Conservation (phyloP, 495 filamentous ascomycete genomes). For the Amphirosellinia nigrospora region DNA sequence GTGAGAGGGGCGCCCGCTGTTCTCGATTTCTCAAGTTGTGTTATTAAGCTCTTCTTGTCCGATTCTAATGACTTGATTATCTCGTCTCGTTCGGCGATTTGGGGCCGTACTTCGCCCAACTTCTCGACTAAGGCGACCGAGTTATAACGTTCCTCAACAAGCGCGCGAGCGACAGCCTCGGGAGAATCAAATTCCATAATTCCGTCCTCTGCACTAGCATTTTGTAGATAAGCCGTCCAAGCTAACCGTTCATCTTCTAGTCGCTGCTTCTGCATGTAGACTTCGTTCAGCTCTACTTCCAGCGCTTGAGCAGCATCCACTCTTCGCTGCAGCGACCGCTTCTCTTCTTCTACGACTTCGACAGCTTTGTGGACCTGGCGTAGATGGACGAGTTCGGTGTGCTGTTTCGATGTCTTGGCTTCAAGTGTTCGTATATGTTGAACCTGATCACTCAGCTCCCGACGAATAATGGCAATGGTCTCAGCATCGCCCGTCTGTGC, state of each 20-base stretch:
- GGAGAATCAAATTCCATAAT: slow-evolving; percentile 82
- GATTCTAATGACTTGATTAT: slow-evolving; percentile 73
- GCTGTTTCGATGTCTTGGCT: slow-evolving; percentile 76
- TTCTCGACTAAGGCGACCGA: slow-evolving; percentile 77
- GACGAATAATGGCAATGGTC: slow-evolving; percentile 78
- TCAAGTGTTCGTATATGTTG: slow-evolving; percentile 86
- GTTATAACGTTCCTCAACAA: slow-evolving; percentile 81
- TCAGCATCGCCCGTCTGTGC: slow-evolving; percentile 86
- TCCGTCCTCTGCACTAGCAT: slow-evolving; percentile 58
- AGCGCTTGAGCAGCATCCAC: slow-evolving; percentile 77
- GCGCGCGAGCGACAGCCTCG: slow-evolving; percentile 82
- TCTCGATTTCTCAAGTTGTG: slow-evolving; percentile 75
- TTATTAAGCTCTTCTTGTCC: slow-evolving; percentile 64
- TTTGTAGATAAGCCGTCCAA: slow-evolving; percentile 87
- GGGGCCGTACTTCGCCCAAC: slow-evolving; percentile 78
- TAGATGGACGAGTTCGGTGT: slow-evolving; percentile 78
- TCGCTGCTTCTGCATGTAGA: slow-evolving; percentile 79
- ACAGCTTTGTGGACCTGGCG: slow-evolving; percentile 81
- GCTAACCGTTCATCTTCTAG: slow-evolving; percentile 86
- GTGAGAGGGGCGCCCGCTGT: slow-evolving; percentile 53
- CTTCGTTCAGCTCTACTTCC: slow-evolving; percentile 75
- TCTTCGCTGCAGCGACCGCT: slow-evolving; percentile 78
- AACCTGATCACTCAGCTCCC: slow-evolving; percentile 86
- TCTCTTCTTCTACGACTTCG: slow-evolving; percentile 96
- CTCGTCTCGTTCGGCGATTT: slow-evolving; percentile 80